phyloP scores from a whole-genome alignment of 2,329 filamentous ascomycete species.

The Didymosphaeria variabile region DNA sequence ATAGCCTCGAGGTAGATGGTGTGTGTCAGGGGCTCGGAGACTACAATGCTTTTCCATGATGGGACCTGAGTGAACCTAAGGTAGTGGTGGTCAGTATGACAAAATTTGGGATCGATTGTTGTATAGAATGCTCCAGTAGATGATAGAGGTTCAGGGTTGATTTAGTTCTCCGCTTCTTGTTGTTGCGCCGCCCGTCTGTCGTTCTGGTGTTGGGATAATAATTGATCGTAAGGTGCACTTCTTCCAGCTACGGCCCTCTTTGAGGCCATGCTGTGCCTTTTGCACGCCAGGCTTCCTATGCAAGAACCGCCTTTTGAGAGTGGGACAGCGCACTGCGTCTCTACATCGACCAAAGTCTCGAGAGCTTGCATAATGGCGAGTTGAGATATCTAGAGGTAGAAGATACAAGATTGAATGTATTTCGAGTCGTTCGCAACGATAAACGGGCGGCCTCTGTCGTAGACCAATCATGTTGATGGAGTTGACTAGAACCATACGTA shows the following conservation, averaged over 20 bases:
- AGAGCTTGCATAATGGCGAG: neutral
- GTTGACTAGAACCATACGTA: constrained; percentile 10
- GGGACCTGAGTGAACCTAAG: too few relatives aligned
- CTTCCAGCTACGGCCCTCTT: constrained; percentile 88
- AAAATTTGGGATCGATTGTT: neutral
- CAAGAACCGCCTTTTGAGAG: constrained; percentile 86
- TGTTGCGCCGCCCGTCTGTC: constrained; percentile 99
- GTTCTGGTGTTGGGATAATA: constrained; percentile 75
- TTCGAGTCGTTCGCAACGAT: neutral
- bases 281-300: constrained; percentile 88
- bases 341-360: constrained; percentile 74
- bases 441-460: constrained; percentile 1
- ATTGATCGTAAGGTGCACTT: constrained; percentile 90
- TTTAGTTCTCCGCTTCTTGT: constrained; percentile 46
- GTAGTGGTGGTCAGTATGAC: neutral
- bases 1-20: constrained; percentile 25
- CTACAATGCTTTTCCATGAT: constrained; percentile 22
- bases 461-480: neutral
- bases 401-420: neutral
- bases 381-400: neutral
- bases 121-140: neutral
- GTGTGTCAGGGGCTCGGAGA: constrained; percentile 22
- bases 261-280: constrained; percentile 91
- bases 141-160: neutral
- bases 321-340: constrained; percentile 89